A percentile compares a stretch with the other conserved stretches of the same genome.
phyloP scores from a whole-genome alignment of 2,329 filamentous ascomycete genomes.

The Ophiostoma montium region DNA sequence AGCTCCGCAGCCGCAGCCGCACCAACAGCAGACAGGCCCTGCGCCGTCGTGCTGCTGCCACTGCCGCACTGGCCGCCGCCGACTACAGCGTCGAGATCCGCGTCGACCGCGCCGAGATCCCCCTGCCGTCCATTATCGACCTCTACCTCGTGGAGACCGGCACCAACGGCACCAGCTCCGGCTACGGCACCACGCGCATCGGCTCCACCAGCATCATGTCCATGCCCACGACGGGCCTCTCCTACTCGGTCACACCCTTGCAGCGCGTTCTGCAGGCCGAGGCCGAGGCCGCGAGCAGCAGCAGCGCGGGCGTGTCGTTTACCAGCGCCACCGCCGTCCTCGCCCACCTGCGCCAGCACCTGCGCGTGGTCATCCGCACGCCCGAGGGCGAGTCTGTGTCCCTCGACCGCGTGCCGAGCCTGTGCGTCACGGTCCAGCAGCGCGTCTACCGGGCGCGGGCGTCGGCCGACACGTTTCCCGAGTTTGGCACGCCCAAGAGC shows the following conservation, averaged over 20 bases:
- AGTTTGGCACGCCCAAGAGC: slow-evolving; percentile 12
- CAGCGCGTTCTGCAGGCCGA: slow-evolving; percentile 8
- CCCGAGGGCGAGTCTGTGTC: slow-evolving; percentile 20
- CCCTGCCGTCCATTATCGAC: slow-evolving; percentile 23
- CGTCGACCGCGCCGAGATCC: slow-evolving; percentile 24
- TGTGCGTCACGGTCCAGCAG: slow-evolving; percentile 24
- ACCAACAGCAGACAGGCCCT: neutral
- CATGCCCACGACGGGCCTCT: slow-evolving; percentile 23
- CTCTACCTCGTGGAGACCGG: slow-evolving; percentile 17
- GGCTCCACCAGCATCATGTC: slow-evolving; percentile 23
- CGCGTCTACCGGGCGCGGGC: slow-evolving; percentile 13
- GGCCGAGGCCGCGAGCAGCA: neutral
- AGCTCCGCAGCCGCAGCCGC: too few relatives aligned
- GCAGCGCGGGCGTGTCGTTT: neutral
- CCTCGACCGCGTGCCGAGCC: slow-evolving; percentile 19
- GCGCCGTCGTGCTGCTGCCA: neutral
- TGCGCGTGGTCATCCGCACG: slow-evolving; percentile 15
- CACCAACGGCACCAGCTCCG: neutral
- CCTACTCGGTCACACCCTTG: slow-evolving; percentile 22
- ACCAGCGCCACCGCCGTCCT: slow-evolving; percentile 17
- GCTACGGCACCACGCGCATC: slow-evolving; percentile 7
- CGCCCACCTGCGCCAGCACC: slow-evolving; percentile 18
- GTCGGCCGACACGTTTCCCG: slow-evolving; percentile 14
- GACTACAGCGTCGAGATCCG: slow-evolving; percentile 25
- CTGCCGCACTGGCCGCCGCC: neutral